Conservation (phyloP, 805 yeast genomes). For the Sugiyamaella qingdaonensis region DNA sequence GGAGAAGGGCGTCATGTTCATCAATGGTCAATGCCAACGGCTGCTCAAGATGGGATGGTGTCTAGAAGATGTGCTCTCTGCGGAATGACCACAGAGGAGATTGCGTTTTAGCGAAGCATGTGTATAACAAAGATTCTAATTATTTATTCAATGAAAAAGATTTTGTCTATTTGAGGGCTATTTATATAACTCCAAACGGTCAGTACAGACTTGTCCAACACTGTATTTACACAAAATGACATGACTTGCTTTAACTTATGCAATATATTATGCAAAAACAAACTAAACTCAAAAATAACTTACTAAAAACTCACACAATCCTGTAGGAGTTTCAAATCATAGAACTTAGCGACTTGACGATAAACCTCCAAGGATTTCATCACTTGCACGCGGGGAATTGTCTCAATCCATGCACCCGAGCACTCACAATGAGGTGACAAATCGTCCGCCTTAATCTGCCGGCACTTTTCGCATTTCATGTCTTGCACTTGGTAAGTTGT, state of each 20-base stretch:
- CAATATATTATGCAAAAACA: neutral
- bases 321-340: constrained; percentile 55
- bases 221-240: no score
- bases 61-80: constrained; percentile 70
- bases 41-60: constrained; percentile 29
- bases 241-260: neutral
- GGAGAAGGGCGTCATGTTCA: constrained; percentile 49
- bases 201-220: no score
- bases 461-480: constrained; percentile 73
- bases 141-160: no score
- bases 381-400: constrained; percentile 45
- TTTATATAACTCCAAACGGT: no score
- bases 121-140: no score
- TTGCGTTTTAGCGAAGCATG: constrained; percentile 36
- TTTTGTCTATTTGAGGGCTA: no score
- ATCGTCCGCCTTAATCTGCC: constrained; percentile 58
- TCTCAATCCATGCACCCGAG: constrained; percentile 79
- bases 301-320: constrained; percentile 19
- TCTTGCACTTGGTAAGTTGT: constrained; percentile 75
- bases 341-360: constrained; percentile 54
- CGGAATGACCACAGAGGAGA: constrained; percentile 80
- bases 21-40: constrained; percentile 37
- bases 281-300: no score
- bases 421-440: constrained; percentile 76
- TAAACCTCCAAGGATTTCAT: constrained; percentile 46